Percentiles rank a stretch among this genome's conserved stretches.
These are phyloP conservation scores for Apiospora pterosperma DNA, from an alignment of 2,329 filamentous ascomycete genomes.

Conservation along the genomic window DNA sequence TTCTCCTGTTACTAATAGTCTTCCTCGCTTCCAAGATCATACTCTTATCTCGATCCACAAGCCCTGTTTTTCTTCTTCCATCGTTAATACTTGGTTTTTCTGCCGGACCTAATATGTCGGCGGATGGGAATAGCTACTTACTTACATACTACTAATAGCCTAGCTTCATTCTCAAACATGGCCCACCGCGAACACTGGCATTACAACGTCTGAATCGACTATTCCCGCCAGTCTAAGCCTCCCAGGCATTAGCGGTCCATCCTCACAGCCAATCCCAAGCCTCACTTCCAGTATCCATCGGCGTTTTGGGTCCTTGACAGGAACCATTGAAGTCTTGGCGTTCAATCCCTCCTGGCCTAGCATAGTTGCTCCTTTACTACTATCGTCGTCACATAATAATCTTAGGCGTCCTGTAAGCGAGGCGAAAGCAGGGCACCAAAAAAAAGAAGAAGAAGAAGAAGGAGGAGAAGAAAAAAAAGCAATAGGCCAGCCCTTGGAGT, in stretches of 20 bases:
- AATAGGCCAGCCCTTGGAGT: neutral
- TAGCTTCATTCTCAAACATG: constrained; percentile 5
- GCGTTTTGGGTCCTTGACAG: neutral
- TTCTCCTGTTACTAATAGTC: neutral
- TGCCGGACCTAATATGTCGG: no score
- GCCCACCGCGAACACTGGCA: neutral
- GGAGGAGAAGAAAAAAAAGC: neutral
- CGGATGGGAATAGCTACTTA: no score
- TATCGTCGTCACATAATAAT: neutral
- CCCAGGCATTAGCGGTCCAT: neutral
- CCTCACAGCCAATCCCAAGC: neutral
- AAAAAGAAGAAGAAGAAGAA: no score
- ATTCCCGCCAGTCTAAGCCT: neutral
- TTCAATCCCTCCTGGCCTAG: neutral
- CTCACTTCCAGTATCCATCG: neutral
- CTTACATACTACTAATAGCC: no score
- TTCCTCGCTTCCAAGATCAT: neutral
- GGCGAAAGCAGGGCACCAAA: neutral
- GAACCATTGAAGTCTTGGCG: neutral
- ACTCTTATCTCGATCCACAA: neutral
- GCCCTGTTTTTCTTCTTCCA: neutral
- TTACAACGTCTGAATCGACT: neutral
- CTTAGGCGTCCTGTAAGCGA: neutral
- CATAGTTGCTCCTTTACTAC: neutral
- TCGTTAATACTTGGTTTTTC: neutral